Percentiles rank a stretch among this genome's conserved stretches.
Conservation (phyloP, 2,329 filamentous ascomycete species). For the Cladophialophora bantiana region DNA sequence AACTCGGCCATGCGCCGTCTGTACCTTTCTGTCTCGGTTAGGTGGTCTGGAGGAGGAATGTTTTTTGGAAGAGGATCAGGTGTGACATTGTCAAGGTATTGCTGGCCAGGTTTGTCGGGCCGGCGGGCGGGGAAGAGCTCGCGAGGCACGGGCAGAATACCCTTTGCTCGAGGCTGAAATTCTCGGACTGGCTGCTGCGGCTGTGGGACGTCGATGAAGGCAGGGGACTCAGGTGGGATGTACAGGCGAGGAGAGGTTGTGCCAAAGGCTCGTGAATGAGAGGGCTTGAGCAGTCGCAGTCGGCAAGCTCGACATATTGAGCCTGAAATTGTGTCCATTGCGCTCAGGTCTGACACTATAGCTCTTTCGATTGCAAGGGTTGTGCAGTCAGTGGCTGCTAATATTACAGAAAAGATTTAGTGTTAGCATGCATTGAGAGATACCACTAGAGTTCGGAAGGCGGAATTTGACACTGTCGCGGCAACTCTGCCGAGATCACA, state of each 20-base stretch:
- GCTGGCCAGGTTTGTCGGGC: constrained; percentile 62
- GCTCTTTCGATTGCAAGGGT: not conserved
- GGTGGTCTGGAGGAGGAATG: constrained; percentile 44
- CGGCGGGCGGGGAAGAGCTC: constrained; percentile 73
- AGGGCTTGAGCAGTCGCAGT: constrained; percentile 32
- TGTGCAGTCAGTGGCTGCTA: not conserved
- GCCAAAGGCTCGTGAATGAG: constrained; percentile 52
- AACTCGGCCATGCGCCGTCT: constrained; percentile 75
- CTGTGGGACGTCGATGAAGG: constrained; percentile 86
- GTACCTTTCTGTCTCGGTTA: constrained; percentile 58
- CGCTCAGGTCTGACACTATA: not conserved
- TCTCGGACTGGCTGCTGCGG: constrained; percentile 50
- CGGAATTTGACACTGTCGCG: not conserved
- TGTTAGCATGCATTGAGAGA: not conserved
- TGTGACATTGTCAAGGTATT: constrained; percentile 65
- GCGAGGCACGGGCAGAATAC: constrained; percentile 82
- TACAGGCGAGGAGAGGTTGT: constrained; percentile 53
- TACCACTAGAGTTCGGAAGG: not conserved
- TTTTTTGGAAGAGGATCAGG: constrained; percentile 55
- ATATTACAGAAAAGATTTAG: not conserved
- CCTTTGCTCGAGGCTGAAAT: constrained; percentile 62
- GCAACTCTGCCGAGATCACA: not conserved
- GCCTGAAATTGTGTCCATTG: constrained; percentile 19
- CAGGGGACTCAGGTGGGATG: constrained; percentile 83
- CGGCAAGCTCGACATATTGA: constrained; percentile 39